phyloP scores from a whole-genome alignment of 768 basidiomycete genomes.

The Grammothele lineata region DNA sequence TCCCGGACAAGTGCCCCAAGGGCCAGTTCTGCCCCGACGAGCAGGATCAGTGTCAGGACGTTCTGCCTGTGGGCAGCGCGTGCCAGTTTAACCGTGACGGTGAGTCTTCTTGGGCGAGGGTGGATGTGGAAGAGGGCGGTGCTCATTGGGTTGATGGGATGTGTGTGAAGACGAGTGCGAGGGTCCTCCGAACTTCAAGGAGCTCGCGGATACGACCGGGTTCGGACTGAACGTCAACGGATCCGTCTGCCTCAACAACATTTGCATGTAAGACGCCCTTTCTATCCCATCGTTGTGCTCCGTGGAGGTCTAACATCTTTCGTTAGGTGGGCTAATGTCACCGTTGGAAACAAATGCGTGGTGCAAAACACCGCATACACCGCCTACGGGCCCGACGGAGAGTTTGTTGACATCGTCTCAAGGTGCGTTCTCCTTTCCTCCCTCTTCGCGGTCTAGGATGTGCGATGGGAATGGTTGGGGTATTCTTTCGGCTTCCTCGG shows the following conservation, averaged over 20 bases:
- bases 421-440: slow-evolving; percentile 41
- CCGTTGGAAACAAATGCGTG: slow-evolving; percentile 55
- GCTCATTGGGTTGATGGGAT: no score
- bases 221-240: slow-evolving; percentile 77
- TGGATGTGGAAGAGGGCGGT: background rate
- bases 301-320: background rate
- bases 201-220: slow-evolving; percentile 59
- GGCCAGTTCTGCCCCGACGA: slow-evolving; percentile 85
- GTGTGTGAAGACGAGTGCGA: slow-evolving; percentile 67
- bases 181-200: slow-evolving; percentile 58
- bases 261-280: slow-evolving; percentile 61
- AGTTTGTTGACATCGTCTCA: slow-evolving; percentile 78
- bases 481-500: background rate
- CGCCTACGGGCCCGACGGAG: slow-evolving; percentile 51
- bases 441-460: no score
- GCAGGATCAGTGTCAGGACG: slow-evolving; percentile 58
- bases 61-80: slow-evolving; percentile 55
- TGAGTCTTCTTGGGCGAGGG: slow-evolving; percentile 31
- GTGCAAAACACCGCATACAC: slow-evolving; percentile 81
- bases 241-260: slow-evolving; percentile 75
- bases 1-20: slow-evolving; percentile 58
- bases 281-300: background rate
- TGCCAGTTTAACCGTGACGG: slow-evolving; percentile 91
- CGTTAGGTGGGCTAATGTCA: slow-evolving; percentile 73
- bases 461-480: background rate